Evolutionary conservation across 2,329 filamentous ascomycete species (phyloP).

Genomic region (Akanthomyces lecanii): DNA sequence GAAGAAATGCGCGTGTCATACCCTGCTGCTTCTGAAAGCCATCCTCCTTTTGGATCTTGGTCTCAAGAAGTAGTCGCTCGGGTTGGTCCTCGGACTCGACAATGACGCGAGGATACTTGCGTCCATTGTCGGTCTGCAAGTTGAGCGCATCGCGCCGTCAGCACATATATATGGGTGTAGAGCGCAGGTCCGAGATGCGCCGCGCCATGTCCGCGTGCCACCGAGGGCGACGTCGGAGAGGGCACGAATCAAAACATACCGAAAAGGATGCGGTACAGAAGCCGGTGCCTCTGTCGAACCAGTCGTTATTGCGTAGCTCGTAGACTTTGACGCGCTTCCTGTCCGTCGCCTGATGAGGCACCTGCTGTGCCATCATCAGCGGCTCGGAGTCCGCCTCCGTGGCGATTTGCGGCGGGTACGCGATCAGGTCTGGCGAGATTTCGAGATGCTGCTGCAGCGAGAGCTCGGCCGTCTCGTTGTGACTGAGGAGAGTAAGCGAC

Average conservation of each 20-base stretch:
- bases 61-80: constrained; percentile 77
- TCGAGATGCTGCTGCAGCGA: constrained; percentile 59
- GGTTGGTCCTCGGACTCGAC: constrained; percentile 94
- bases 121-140: constrained; percentile 49
- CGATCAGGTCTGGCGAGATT: constrained; percentile 49
- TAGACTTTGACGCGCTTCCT: constrained; percentile 94
- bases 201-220: constrained; percentile 5
- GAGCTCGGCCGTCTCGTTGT: constrained; percentile 49
- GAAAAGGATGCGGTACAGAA: constrained; percentile 81
- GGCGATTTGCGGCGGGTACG: constrained; percentile 43
- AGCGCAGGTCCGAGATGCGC: constrained; percentile 13
- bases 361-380: constrained; percentile 67
- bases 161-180: constrained; percentile 19
- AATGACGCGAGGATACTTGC: constrained; percentile 81
- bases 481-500: constrained; percentile 53
- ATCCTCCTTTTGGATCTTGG: constrained; percentile 87
- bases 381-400: constrained; percentile 54
- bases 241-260: constrained; percentile 47
- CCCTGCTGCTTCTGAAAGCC: constrained; percentile 98
- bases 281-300: constrained; percentile 95
- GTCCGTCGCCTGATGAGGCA: constrained; percentile 64
- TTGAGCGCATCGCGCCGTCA: constrained; percentile 24
- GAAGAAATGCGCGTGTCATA: constrained; percentile 35
- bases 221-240: constrained; percentile 11
- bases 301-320: constrained; percentile 97